A percentile compares a stretch with the other conserved stretches of the same genome.
Conservation (phyloP, 2,329 filamentous ascomycete genomes). For the Beauveria sp. region DNA sequence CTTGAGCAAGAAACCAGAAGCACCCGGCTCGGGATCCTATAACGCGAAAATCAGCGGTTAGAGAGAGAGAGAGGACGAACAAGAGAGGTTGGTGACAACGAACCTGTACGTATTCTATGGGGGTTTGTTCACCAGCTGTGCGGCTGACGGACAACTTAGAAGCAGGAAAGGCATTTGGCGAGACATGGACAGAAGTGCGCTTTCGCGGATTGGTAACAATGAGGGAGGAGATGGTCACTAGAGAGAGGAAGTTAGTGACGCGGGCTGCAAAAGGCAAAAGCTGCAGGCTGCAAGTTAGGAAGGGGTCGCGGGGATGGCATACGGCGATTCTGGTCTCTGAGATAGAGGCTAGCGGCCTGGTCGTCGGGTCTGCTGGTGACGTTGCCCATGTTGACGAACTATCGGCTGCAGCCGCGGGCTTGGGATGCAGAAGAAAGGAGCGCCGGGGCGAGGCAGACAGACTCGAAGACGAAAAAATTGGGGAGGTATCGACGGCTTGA, state of each 20-base stretch:
- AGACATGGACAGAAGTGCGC: constrained; percentile 67
- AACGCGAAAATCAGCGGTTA: background rate
- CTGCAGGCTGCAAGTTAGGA: constrained; percentile 13
- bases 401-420: constrained; percentile 3
- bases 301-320: constrained; percentile 32
- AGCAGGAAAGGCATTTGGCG: constrained; percentile 83
- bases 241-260: constrained; percentile 6
- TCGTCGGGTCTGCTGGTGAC: constrained; percentile 86
- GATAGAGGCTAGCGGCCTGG: constrained; percentile 61
- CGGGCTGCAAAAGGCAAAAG: background rate
- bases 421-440: background rate
- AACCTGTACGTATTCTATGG: constrained; percentile 91
- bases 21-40: constrained; percentile 68
- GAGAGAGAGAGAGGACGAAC: constrained; percentile 14
- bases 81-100: constrained; percentile 19
- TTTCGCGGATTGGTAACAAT: constrained; percentile 72
- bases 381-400: constrained; percentile 69
- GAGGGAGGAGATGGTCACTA: constrained; percentile 83
- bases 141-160: constrained; percentile 67
- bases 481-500: background rate
- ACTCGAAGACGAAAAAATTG: background rate
- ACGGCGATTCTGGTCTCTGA: constrained; percentile 92
- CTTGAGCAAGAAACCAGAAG: constrained; percentile 76
- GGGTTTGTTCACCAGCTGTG: constrained; percentile 62
- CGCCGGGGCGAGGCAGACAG: background rate